These are phyloP conservation scores for Alnus glutinosa DNA, from an alignment of 306 rosid species.

Conservation along the genomic window DNA sequence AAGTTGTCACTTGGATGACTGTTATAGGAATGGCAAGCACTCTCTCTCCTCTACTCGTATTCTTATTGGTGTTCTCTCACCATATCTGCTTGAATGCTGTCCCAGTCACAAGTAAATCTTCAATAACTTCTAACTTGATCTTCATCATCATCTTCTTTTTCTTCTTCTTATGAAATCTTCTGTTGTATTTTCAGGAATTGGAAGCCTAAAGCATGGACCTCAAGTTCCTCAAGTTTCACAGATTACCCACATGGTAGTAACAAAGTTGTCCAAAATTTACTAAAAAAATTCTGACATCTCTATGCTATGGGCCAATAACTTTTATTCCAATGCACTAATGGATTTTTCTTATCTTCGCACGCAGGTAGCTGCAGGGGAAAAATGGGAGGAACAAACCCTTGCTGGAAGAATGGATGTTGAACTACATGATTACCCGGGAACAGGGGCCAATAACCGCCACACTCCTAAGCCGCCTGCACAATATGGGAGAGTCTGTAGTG, in stretches of 20 bases:
- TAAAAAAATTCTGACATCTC: conserved; percentile 1
- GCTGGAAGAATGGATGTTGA: conserved; percentile 64
- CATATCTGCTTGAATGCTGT: conserved; percentile 59
- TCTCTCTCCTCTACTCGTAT: conserved; percentile 54
- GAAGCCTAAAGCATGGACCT: conserved; percentile 45
- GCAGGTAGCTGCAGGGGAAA: conserved; percentile 43
- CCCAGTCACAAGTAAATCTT: conserved; percentile 68
- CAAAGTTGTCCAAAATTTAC: conserved; percentile 4
- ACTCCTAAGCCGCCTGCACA: conserved; percentile 67
- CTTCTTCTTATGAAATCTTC: conserved; percentile 4
- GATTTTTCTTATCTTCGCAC: conserved; percentile 1
- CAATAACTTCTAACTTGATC: conserved; percentile 12
- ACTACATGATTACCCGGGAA: conserved; percentile 76
- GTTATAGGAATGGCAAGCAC: conserved; percentile 39
- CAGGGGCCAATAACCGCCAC: conserved; percentile 85
- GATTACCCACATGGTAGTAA: conserved; percentile 38
- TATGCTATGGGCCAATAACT: neutral
- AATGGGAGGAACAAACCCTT: conserved; percentile 28
- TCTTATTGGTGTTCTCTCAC: conserved; percentile 54
- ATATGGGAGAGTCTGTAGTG: conserved; percentile 32
- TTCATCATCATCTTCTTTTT: conserved; percentile 1
- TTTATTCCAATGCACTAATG: neutral
- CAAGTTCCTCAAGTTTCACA: conserved; percentile 38
- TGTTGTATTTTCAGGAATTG: conserved; percentile 52
- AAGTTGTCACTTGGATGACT: conserved; percentile 25